Conservation (phyloP, 164 flowering plant species). For the Stephania japonica region DNA sequence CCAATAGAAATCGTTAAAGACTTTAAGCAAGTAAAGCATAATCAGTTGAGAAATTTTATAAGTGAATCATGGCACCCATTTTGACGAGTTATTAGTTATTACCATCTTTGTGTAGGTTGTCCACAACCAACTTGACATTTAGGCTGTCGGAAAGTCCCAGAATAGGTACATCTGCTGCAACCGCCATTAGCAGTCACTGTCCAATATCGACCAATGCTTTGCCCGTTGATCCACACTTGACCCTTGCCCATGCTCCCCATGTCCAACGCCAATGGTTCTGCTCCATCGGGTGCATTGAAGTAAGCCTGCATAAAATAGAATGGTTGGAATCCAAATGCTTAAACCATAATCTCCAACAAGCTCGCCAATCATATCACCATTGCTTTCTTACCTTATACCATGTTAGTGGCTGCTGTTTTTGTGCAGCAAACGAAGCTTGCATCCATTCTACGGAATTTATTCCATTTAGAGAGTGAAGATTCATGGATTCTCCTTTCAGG, state of each 20-base stretch:
- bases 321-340: neutral
- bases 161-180: slow-evolving; percentile 58
- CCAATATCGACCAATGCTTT: slow-evolving; percentile 97
- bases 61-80: neutral
- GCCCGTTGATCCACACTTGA: slow-evolving; percentile 92
- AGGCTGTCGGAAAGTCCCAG: slow-evolving; percentile 58
- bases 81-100: too few relatives aligned
- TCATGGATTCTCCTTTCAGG: slow-evolving; percentile 78
- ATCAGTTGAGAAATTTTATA: neutral
- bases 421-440: slow-evolving; percentile 37
- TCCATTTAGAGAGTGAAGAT: slow-evolving; percentile 45
- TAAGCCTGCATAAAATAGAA: slow-evolving; percentile 51
- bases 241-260: slow-evolving; percentile 94
- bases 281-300: slow-evolving; percentile 69
- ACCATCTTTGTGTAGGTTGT: slow-evolving; percentile 90
- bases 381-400: slow-evolving; percentile 77
- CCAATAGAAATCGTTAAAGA: too few relatives aligned
- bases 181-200: slow-evolving; percentile 60
- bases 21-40: too few relatives aligned
- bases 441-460: slow-evolving; percentile 71
- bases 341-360: neutral
- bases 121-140: slow-evolving; percentile 90
- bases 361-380: neutral
- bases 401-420: slow-evolving; percentile 53
- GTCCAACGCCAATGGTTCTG: slow-evolving; percentile 85